These are phyloP conservation scores for Iodosphaeria phyllophila DNA, from an alignment of 2,329 filamentous ascomycete genomes.

Conservation along the genomic window DNA sequence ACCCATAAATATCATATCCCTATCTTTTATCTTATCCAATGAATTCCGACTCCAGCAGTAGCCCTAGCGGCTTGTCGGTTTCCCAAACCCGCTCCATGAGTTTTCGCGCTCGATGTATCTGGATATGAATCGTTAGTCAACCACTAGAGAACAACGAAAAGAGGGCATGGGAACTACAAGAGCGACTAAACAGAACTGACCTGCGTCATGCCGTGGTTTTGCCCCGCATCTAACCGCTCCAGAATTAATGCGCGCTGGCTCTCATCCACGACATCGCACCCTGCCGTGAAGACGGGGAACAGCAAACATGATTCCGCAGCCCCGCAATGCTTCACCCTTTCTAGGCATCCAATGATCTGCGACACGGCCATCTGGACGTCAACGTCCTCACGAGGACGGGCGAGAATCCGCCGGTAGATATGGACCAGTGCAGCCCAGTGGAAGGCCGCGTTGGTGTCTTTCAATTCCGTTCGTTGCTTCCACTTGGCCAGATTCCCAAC, in stretches of 20 bases:
- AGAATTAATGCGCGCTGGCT: slow-evolving; percentile 40
- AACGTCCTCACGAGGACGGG: slow-evolving; percentile 33
- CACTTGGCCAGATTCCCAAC: slow-evolving; percentile 31
- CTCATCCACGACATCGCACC: slow-evolving; percentile 47
- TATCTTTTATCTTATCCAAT: slow-evolving; percentile 29
- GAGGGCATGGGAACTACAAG: slow-evolving; percentile 1
- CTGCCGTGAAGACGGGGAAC: slow-evolving; percentile 71
- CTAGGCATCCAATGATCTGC: slow-evolving; percentile 43
- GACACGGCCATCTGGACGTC: slow-evolving; percentile 45
- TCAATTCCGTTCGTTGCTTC: slow-evolving; percentile 45
- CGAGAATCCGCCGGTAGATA: slow-evolving; percentile 54
- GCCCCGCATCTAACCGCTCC: slow-evolving; percentile 45
- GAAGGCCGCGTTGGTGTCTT: slow-evolving; percentile 59
- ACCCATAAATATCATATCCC: no score
- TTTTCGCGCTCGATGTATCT: slow-evolving; percentile 39
- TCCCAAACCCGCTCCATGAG: slow-evolving; percentile 55
- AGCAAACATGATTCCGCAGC: slow-evolving; percentile 58
- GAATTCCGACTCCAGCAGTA: slow-evolving; percentile 46
- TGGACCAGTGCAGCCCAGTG: slow-evolving; percentile 66
- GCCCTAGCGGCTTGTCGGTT: slow-evolving; percentile 50
- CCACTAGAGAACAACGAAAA: slow-evolving; percentile 1
- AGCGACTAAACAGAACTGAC: slow-evolving; percentile 20
- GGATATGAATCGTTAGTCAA: slow-evolving; percentile 4
- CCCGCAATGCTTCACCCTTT: slow-evolving; percentile 42
- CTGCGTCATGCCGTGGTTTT: slow-evolving; percentile 61